Evolutionary conservation across 192 early-diverging fungal species (phyloP).

Genomic region (Coemansia sp.): DNA sequence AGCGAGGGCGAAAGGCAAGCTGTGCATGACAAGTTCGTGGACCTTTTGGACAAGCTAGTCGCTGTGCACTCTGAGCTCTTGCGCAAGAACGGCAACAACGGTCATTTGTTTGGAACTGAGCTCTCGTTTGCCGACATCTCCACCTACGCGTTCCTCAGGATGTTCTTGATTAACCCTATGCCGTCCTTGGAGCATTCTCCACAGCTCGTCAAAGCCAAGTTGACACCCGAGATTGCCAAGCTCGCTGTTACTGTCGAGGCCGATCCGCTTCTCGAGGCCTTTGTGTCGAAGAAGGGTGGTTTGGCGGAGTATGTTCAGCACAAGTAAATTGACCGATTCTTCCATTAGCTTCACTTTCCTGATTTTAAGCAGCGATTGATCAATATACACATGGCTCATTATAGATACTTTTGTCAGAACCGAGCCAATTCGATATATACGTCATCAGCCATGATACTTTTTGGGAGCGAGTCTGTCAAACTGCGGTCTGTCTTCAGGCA

Average conservation of each 20-base stretch:
- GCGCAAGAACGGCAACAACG: slow-evolving; percentile 57
- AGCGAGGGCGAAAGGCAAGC: neutral
- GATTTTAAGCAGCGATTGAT: too few species aligned
- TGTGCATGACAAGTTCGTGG: slow-evolving; percentile 14
- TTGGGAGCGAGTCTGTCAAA: too few species aligned
- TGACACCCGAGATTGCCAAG: slow-evolving; percentile 41
- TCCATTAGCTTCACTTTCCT: too few species aligned
- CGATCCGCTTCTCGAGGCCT: too few species aligned
- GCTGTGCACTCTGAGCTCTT: slow-evolving; percentile 42
- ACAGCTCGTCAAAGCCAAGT: slow-evolving; percentile 6
- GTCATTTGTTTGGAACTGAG: slow-evolving; percentile 49
- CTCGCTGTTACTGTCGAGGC: slow-evolving; percentile 20
- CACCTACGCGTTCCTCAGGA: slow-evolving; percentile 23
- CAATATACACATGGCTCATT: too few species aligned
- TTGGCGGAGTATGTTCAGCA: too few species aligned
- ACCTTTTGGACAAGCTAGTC: slow-evolving; percentile 25
- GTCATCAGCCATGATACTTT: too few species aligned
- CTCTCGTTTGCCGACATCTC: slow-evolving; percentile 49
- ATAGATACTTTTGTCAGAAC: too few species aligned
- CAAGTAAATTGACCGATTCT: too few species aligned
- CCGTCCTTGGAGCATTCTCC: neutral
- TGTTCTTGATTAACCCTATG: neutral
- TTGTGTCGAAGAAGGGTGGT: too few species aligned
- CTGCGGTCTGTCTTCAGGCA: too few species aligned
- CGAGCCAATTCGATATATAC: too few species aligned